Percentiles rank a stretch among this genome's conserved stretches.
Conservation (phyloP, 768 basidiomycete species). For the Pleurotus platypus region DNA sequence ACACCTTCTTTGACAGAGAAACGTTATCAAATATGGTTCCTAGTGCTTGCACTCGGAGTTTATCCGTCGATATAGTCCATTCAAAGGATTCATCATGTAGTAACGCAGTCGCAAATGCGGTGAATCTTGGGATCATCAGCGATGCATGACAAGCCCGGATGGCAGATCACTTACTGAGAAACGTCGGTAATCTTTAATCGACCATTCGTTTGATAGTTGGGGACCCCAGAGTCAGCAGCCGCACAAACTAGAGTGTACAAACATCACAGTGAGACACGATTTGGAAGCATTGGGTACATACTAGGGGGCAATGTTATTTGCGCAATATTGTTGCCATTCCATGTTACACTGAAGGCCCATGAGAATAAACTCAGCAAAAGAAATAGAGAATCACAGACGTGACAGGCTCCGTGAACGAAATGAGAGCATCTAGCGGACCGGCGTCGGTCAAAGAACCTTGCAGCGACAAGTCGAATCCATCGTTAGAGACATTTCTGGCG, state of each 20-base stretch:
- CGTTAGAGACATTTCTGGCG: conserved; percentile 47
- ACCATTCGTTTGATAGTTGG: conserved; percentile 52
- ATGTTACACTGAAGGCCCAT: conserved; percentile 42
- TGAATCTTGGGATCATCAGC: conserved; percentile 41
- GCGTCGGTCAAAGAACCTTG: conserved; percentile 56
- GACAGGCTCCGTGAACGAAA: conserved; percentile 62
- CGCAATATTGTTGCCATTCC: conserved; percentile 63
- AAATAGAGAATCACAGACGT: conserved; percentile 33
- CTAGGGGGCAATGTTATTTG: conserved; percentile 59
- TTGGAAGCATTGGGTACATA: conserved; percentile 20
- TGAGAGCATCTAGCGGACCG: conserved; percentile 68
- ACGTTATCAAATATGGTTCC: conserved; percentile 69
- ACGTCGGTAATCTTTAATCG: conserved; percentile 54
- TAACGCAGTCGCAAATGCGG: conserved; percentile 60
- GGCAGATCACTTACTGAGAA: conserved; percentile 31
- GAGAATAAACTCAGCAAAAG: background rate
- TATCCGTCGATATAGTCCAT: conserved; percentile 69
- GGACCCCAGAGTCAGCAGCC: conserved; percentile 63
- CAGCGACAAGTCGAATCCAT: conserved; percentile 61
- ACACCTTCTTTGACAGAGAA: conserved; percentile 52
- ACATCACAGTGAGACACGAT: background rate
- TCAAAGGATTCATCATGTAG: conserved; percentile 62
- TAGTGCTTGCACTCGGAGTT: conserved; percentile 59
- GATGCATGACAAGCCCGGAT: background rate
- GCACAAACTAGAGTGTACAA: conserved; percentile 47